Evolutionary conservation across 2,329 filamentous ascomycete species (phyloP).

Genomic region (Akanthomyces lecanii): DNA sequence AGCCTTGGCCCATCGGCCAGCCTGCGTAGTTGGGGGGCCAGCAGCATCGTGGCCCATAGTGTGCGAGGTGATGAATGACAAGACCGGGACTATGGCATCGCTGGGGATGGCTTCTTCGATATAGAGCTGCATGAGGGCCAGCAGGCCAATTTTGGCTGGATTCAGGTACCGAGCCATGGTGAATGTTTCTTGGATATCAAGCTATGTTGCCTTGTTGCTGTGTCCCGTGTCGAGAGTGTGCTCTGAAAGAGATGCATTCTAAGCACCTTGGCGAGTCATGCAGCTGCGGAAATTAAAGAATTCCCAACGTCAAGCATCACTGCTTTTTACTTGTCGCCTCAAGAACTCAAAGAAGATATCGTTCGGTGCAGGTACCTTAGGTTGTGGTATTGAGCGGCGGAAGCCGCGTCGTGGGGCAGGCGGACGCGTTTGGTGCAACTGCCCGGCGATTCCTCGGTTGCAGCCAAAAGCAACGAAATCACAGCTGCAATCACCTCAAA

Average conservation of each 20-base stretch:
- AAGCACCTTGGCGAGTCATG: neutral
- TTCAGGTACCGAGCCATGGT: constrained; percentile 80
- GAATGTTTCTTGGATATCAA: neutral
- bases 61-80: constrained; percentile 74
- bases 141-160: constrained; percentile 79
- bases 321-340: neutral
- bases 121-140: constrained; percentile 80
- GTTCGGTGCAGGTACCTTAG: neutral
- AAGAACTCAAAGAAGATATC: no score
- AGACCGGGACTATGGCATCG: constrained; percentile 66
- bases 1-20: constrained; percentile 43
- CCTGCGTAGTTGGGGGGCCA: constrained; percentile 26
- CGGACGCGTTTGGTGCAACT: constrained; percentile 14
- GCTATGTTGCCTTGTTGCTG: neutral
- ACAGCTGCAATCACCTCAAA: neutral
- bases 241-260: neutral
- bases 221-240: neutral
- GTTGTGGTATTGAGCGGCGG: neutral
- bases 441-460: constrained; percentile 18
- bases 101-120: constrained; percentile 64
- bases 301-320: neutral
- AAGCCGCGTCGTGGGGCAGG: constrained; percentile 15
- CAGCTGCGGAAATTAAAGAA: neutral
- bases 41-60: constrained; percentile 48
- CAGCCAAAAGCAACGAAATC: neutral